These are phyloP conservation scores for Globisporangium takayamanum DNA, from an alignment of 352 stramenopile species.

Conservation along the genomic window DNA sequence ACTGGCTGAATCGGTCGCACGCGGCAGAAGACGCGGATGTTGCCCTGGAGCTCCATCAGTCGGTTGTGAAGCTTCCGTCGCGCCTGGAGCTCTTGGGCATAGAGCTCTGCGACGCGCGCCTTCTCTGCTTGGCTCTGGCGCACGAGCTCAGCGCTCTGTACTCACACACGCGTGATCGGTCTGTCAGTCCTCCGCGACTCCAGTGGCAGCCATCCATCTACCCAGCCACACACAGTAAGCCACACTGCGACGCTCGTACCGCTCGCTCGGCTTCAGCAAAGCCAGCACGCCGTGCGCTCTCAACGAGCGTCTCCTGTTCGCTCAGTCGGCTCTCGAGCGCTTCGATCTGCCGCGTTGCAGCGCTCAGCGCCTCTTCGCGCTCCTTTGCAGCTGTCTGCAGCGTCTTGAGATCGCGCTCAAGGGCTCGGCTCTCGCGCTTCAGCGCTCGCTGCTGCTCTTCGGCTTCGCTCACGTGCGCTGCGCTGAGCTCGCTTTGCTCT, in stretches of 20 bases:
- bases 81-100: constrained; percentile 63
- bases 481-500: constrained; percentile 12
- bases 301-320: constrained; percentile 24
- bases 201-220: neutral
- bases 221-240: neutral
- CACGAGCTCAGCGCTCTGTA: constrained; percentile 42
- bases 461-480: constrained; percentile 29
- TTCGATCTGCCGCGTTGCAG: constrained; percentile 24
- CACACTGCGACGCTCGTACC: constrained; percentile 13
- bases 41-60: constrained; percentile 89
- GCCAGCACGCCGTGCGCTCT: constrained; percentile 28
- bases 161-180: too few relatives aligned
- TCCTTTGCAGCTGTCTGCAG: constrained; percentile 43
- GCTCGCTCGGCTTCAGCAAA: constrained; percentile 43
- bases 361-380: constrained; percentile 36
- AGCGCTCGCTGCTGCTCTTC: constrained; percentile 44
- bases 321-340: constrained; percentile 30
- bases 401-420: constrained; percentile 60
- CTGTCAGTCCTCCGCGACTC: neutral
- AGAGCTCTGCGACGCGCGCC: constrained; percentile 44
- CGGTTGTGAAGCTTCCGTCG: constrained; percentile 84
- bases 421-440: constrained; percentile 46
- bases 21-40: constrained; percentile 91
- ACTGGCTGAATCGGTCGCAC: constrained; percentile 80
- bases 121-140: constrained; percentile 54